A percentile compares a stretch with the other conserved stretches of the same genome.
phyloP scores from a whole-genome alignment of 257 asterid genomes.

The Catharanthus roseus region DNA sequence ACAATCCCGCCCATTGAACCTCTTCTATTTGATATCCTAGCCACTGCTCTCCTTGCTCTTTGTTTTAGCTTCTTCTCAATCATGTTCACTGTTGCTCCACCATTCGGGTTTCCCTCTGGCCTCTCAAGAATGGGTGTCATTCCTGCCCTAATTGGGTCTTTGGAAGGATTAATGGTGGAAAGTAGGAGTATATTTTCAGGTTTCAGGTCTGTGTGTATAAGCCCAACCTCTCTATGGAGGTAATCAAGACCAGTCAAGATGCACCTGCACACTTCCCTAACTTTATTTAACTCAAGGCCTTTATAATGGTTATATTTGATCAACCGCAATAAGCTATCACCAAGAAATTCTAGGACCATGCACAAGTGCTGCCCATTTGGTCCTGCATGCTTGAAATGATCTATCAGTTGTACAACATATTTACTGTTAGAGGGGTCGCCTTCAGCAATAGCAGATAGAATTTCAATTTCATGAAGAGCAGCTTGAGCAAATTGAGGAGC shows the following conservation, averaged over 20 bases:
- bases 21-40: constrained; percentile 73
- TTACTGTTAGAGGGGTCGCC: constrained; percentile 66
- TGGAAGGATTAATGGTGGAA: constrained; percentile 77
- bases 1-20: constrained; percentile 56
- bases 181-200: constrained; percentile 86
- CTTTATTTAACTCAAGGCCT: constrained; percentile 72
- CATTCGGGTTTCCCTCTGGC: constrained; percentile 72
- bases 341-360: constrained; percentile 97
- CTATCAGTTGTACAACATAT: constrained; percentile 66
- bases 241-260: constrained; percentile 85
- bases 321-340: constrained; percentile 80
- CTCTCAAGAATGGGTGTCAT: constrained; percentile 69
- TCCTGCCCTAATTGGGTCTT: constrained; percentile 78
- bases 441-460: constrained; percentile 70
- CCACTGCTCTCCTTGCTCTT: constrained; percentile 94
- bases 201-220: constrained; percentile 90
- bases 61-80: constrained; percentile 87
- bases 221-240: constrained; percentile 67
- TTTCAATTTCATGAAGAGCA: constrained; percentile 85
- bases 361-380: constrained; percentile 98
- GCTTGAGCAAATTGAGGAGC: constrained; percentile 95
- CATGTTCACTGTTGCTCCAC: constrained; percentile 45
- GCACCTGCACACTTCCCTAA: constrained; percentile 87
- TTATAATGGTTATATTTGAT: constrained; percentile 71
- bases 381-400: constrained; percentile 88